Percentiles rank a stretch among this genome's conserved stretches.
phyloP scores from a whole-genome alignment of 2,329 filamentous ascomycete species.

The Sporothrix protearum region DNA sequence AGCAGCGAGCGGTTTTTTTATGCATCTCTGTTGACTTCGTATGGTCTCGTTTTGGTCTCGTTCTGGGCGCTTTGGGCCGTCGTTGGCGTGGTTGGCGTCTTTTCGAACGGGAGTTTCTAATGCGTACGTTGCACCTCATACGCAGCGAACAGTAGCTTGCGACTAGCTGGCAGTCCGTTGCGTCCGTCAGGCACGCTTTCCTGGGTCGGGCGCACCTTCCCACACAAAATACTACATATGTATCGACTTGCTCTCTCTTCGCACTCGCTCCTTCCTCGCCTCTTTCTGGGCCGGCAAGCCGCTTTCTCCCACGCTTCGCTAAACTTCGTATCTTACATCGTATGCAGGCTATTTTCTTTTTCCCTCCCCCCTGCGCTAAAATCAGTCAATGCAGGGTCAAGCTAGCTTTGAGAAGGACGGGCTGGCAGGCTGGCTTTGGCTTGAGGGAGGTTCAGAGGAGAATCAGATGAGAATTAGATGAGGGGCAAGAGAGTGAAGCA shows the following conservation, averaged over 20 bases:
- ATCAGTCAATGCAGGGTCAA: constrained; percentile 13
- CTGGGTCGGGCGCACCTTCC: neutral
- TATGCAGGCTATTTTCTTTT: neutral
- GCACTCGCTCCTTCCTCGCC: neutral
- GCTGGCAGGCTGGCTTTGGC: neutral
- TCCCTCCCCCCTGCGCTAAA: neutral
- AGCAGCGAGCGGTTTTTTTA: neutral
- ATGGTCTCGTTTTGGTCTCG: neutral
- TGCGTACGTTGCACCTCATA: neutral
- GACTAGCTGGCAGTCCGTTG: constrained; percentile 16
- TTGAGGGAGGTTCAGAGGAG: neutral
- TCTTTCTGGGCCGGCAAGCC: neutral
- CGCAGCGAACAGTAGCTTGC: neutral
- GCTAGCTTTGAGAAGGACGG: neutral
- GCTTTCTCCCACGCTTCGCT: neutral
- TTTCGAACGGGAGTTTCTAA: neutral
- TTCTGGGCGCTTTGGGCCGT: neutral
- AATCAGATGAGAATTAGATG: neutral
- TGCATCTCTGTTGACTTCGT: neutral
- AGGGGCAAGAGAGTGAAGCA: neutral
- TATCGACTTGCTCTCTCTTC: neutral
- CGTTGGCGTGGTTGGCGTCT: neutral
- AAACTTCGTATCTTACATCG: no score
- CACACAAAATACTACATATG: neutral
- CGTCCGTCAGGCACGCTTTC: constrained; percentile 7